Evolutionary conservation across 768 basidiomycete genomes (phyloP).

Genomic region (Leccinum disarticulatum): DNA sequence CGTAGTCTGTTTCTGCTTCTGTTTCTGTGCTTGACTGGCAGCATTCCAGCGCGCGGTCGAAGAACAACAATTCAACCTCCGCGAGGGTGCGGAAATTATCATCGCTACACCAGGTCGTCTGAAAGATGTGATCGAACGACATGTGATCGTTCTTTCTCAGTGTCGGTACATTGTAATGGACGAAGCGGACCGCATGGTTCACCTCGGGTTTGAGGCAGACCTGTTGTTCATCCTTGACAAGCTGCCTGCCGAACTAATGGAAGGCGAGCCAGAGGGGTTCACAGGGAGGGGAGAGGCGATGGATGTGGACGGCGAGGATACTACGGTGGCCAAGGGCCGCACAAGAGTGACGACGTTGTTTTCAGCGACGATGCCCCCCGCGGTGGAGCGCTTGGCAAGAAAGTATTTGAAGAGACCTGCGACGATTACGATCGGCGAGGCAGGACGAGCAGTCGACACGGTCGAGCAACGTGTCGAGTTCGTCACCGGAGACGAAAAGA

Average conservation of each 20-base stretch:
- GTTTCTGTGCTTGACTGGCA: slow-evolving; percentile 13
- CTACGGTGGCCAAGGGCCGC: slow-evolving; percentile 55
- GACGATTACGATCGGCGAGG: slow-evolving; percentile 96
- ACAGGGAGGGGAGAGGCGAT: slow-evolving; percentile 49
- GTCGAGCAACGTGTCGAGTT: slow-evolving; percentile 97
- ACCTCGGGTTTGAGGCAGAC: slow-evolving; percentile 94
- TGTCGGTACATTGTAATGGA: slow-evolving; percentile 99
- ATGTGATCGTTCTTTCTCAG: slow-evolving; percentile 92
- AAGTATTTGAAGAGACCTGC: slow-evolving; percentile 94
- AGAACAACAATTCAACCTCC: slow-evolving; percentile 96
- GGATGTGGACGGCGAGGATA: slow-evolving; percentile 74
- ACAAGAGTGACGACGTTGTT: slow-evolving; percentile 95
- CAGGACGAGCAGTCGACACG: slow-evolving; percentile 96
- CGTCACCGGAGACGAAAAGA: slow-evolving; percentile 90
- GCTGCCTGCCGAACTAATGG: slow-evolving; percentile 83
- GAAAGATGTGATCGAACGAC: slow-evolving; percentile 95
- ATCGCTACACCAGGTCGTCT: slow-evolving; percentile 98
- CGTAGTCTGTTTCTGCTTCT: slow-evolving; percentile 9
- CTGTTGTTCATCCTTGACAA: slow-evolving; percentile 93
- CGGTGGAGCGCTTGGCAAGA: slow-evolving; percentile 90
- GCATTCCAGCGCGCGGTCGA: slow-evolving; percentile 76
- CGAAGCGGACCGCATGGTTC: slow-evolving; percentile 99
- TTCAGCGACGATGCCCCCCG: slow-evolving; percentile 98
- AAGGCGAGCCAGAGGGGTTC: slow-evolving; percentile 56
- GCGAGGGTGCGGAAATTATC: slow-evolving; percentile 98